Evolutionary conservation across 257 asterid species (phyloP).

Genomic region (Forsythia suspensa): DNA sequence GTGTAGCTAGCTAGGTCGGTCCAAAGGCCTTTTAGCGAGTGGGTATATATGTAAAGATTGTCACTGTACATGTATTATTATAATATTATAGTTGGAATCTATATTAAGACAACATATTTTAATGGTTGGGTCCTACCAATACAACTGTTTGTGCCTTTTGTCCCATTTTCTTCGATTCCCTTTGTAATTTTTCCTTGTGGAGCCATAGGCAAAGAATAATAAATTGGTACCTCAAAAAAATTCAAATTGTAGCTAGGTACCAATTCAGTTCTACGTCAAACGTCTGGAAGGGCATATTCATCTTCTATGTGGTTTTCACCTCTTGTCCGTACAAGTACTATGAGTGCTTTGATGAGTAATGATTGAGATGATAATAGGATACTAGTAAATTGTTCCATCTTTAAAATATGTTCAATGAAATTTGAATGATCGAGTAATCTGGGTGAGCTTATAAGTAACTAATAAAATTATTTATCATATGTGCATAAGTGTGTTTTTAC

Average conservation of each 20-base stretch:
- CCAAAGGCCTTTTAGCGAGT: neutral
- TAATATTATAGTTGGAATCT: neutral
- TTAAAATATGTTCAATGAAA: no score
- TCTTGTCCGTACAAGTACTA: neutral
- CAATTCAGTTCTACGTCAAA: neutral
- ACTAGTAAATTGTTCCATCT: no score
- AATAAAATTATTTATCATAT: no score
- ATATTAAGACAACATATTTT: neutral
- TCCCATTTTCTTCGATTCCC: neutral
- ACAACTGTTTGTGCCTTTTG: neutral
- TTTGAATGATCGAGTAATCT: no score
- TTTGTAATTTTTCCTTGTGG: neutral
- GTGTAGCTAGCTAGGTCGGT: neutral
- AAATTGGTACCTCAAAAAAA: neutral
- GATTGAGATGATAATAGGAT: no score
- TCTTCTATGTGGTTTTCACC: neutral
- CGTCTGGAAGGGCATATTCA: conserved; percentile 3
- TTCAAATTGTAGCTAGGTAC: neutral
- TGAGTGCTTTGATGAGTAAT: neutral
- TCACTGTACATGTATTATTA: neutral
- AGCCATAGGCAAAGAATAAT: neutral
- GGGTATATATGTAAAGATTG: neutral
- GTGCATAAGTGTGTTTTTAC: no score
- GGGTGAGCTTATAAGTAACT: no score
- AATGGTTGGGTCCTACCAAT: neutral